phyloP scores from a whole-genome alignment of 768 basidiomycete species.

The Asterophora parasitica region DNA sequence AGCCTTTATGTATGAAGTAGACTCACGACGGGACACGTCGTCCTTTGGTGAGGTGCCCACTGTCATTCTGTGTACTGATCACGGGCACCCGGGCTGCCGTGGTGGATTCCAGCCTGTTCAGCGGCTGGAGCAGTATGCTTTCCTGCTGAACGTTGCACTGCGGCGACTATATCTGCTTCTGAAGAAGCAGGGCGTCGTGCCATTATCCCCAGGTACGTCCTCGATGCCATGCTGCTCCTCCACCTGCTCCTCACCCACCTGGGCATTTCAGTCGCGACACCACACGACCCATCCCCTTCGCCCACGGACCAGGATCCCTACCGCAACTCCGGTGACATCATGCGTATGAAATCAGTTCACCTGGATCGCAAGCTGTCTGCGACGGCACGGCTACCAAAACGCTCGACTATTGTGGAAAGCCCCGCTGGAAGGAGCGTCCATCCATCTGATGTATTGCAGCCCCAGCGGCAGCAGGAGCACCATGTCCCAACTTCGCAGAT shows the following conservation, averaged over 20 bases:
- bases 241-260: constrained; percentile 8
- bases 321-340: constrained; percentile 84
- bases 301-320: constrained; percentile 67
- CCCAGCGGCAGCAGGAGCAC: constrained; percentile 44
- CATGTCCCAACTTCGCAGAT: constrained; percentile 22
- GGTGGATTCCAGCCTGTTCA: constrained; percentile 88
- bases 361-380: constrained; percentile 94
- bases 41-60: constrained; percentile 73
- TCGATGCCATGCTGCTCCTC: not conserved
- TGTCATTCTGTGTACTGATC: constrained; percentile 72
- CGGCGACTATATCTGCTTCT: constrained; percentile 82
- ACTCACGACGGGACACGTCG: constrained; percentile 59
- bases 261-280: constrained; percentile 20
- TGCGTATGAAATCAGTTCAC: constrained; percentile 92
- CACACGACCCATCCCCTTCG: constrained; percentile 24
- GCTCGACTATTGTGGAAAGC: constrained; percentile 93
- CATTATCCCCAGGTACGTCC: constrained; percentile 66
- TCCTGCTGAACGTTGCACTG: constrained; percentile 92
- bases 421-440: constrained; percentile 86
- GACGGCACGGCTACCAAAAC: constrained; percentile 85
- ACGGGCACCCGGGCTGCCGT: constrained; percentile 62
- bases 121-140: constrained; percentile 95
- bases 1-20: constrained; percentile 73
- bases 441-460: constrained; percentile 51
- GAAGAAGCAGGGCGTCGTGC: constrained; percentile 86